Base-by-base conservation (phyloP, 306 rosid species). In the Morella rubra region DNA sequence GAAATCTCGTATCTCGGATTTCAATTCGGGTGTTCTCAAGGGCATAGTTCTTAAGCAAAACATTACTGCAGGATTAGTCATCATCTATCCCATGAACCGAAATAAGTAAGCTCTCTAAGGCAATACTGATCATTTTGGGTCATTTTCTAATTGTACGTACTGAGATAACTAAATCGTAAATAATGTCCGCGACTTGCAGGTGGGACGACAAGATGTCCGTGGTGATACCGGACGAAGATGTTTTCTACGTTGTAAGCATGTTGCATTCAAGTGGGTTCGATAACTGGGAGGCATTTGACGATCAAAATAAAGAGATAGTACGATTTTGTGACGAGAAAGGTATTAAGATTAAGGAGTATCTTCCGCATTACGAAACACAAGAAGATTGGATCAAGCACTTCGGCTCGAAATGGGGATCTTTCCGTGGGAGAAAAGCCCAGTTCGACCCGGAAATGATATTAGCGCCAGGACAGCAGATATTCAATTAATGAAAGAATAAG, bases 381-480 rank as follows among this genome's bases (percentile, higher is more conserved):
- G 50, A 67, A 40, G 81, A 88, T 70, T 92, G 98, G 98, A 42
- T 18, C 16, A 3, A 74, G 37, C 97, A 92, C 7, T 92, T 83
- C 83, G 98, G 97, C 5, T 41, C 76, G 52, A 95, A 95, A 74
- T 95, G 93, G 97, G 27, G 55, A 15, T 7, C 5, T 27, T 90
- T 92, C 73, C 40, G 58, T 15, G 14, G 45, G 6, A 83, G 83
- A 82, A 95, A 95, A 83, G 8, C 4, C 47, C 32, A 40, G 66
- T 92, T 82, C 78, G 98, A 95, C 75, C 98, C 98, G 8, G 84
- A 85, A 6, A 76, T 71, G 61, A 85, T 92, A 73, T 71, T 95
- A 72, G 82, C 97, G 16, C 97, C 97, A 0, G 98, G 97, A 65
- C 98, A 95, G 75, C 76, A 80, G 73, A 87, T 95, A 82, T 92